These are phyloP conservation scores for Xerocomellus amylosporus DNA, from an alignment of 768 basidiomycete genomes.

Conservation along the genomic window DNA sequence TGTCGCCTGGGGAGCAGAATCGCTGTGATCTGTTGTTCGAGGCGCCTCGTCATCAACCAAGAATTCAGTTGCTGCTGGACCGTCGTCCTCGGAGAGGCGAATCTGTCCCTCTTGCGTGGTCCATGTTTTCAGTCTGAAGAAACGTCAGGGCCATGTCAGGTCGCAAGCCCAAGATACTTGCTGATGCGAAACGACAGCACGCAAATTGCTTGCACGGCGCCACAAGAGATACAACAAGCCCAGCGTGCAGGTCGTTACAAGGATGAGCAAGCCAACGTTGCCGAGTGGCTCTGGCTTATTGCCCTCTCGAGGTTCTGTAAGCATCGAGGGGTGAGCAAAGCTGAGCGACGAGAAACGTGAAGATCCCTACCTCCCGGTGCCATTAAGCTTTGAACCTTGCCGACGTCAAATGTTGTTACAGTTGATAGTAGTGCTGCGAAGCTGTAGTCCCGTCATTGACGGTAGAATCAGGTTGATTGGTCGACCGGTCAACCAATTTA, in stretches of 20 bases:
- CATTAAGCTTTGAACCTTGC: slow-evolving; percentile 11
- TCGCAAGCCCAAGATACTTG: slow-evolving; percentile 29
- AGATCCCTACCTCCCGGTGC: slow-evolving; percentile 24
- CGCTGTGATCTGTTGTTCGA: slow-evolving; percentile 35
- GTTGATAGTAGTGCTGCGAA: neutral
- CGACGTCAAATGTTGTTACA: neutral
- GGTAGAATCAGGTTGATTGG: too few species aligned
- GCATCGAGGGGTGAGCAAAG: neutral
- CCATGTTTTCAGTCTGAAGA: slow-evolving; percentile 55
- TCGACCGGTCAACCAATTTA: too few species aligned
- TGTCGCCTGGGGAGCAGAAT: slow-evolving; percentile 20
- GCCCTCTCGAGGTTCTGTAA: slow-evolving; percentile 54
- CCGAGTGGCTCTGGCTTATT: slow-evolving; percentile 66
- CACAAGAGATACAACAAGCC: slow-evolving; percentile 61
- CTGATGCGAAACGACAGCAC: slow-evolving; percentile 62
- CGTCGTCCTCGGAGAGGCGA: slow-evolving; percentile 67
- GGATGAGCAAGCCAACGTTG: slow-evolving; percentile 48
- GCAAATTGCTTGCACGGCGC: slow-evolving; percentile 55
- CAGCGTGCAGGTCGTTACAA: slow-evolving; percentile 57
- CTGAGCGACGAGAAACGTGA: neutral
- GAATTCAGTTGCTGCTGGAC: slow-evolving; percentile 67
- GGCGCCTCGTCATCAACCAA: slow-evolving; percentile 53
- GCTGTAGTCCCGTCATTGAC: neutral
- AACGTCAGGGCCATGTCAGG: neutral
- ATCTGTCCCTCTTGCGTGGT: slow-evolving; percentile 54